Conservation (phyloP, 495 filamentous ascomycete genomes). For the Physcia stellaris region DNA sequence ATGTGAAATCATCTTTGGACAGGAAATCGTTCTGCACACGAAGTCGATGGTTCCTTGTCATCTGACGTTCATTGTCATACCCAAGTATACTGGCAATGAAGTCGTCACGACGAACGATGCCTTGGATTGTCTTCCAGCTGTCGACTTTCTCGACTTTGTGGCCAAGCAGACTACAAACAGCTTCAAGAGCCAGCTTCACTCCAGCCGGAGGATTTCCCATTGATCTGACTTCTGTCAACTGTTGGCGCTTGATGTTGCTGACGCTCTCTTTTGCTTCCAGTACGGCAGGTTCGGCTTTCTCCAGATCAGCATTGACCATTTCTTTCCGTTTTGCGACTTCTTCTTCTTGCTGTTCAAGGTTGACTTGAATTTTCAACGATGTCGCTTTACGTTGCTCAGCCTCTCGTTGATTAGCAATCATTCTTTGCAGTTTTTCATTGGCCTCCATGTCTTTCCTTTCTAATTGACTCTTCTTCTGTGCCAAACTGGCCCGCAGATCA, state of each 20-base stretch:
- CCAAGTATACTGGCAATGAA: conserved; percentile 97
- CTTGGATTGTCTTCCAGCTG: conserved; percentile 83
- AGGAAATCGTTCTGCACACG: conserved; percentile 92
- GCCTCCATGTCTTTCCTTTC: conserved; percentile 90
- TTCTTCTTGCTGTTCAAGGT: conserved; percentile 77
- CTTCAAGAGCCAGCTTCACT: conserved; percentile 84
- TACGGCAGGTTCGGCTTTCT: conserved; percentile 85
- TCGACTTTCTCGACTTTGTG: conserved; percentile 76
- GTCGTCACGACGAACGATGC: conserved; percentile 76
- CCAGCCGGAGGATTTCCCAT: conserved; percentile 85
- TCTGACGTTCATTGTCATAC: conserved; percentile 90
- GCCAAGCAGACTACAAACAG: conserved; percentile 85
- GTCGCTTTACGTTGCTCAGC: conserved; percentile 81
- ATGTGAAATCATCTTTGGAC: conserved; percentile 86
- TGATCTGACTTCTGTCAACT: conserved; percentile 92
- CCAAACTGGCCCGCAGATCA: conserved; percentile 77
- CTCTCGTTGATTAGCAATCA: conserved; percentile 93
- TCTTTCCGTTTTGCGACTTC: conserved; percentile 74
- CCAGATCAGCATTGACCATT: conserved; percentile 77
- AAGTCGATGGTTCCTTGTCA: conserved; percentile 66
- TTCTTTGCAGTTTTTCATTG: conserved; percentile 90
- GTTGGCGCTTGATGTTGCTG: conserved; percentile 92
- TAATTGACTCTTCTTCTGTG: conserved; percentile 84
- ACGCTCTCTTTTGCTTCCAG: conserved; percentile 87
- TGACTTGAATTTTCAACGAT: conserved; percentile 75